Base-by-base conservation (phyloP, 257 asterid genomes). In the Ilex aquifolium region DNA sequence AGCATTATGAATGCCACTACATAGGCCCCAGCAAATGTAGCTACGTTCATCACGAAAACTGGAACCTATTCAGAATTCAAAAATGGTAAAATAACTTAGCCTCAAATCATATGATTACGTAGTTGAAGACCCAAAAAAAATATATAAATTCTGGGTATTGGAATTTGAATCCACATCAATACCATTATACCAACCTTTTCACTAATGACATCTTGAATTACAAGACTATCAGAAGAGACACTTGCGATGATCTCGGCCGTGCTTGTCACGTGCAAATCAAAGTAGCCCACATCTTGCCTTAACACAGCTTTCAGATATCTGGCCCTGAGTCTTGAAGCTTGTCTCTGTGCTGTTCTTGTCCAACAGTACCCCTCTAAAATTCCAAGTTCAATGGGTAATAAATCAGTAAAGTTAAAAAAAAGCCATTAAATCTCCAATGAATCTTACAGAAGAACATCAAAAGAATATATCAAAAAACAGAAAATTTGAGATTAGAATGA, bases 281-380 rank as follows among this genome's bases (percentile, higher is more conserved):
- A 93, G 69, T 93, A 93, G 56, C 97, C 99, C 3, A 92, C 91
- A 55, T 92, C 97, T 77, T 92, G 99, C 67, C 99, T 82, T 71
- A 92, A 69, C 62, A 89, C 95, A 59, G 99, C 99, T 78, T 85
- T 87, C 10, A 92, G 62, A 62, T 92, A 92, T 36, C 83, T 78
- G 14, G 83, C 73, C 63, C 97, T 76, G 55, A 92, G 54, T 58
- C 86, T 79, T 2, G 97, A 89, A 29, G 97, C 97, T 76, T 89
- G 97, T 57, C 97, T 83, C 81, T 89, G 97, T 12, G 90, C 96
- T 9, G 99, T 90, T 77, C 96, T 85, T 62, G 97, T 85, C 97
- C 97, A 93, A 62, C 97, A 93, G 76, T 83, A 93, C 1, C 96
- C 97, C 96, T 93, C 99, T 92, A 11, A 13, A 29, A 56, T 13